Evolutionary conservation across 768 basidiomycete species (phyloP), one percentile per base, ranked within the genome.

Genomic region (Chalciporus pseudorubinellus): DNA sequence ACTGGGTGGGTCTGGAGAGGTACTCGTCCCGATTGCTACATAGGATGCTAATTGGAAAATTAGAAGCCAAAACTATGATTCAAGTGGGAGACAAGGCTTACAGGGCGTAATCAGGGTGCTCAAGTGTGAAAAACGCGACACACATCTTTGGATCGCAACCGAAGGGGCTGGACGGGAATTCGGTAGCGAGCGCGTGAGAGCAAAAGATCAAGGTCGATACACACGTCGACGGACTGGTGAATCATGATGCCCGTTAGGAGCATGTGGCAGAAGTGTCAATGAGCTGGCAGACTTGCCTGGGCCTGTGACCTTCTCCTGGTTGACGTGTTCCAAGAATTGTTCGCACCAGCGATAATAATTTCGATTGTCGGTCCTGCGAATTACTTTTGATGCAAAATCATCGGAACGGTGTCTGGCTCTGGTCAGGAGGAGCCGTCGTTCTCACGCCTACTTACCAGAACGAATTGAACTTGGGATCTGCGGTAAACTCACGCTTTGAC

Each of bases 31-130:
- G 81, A 67, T 92, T 92, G 44, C 77, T 83, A 60, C 82, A 83
- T 39, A 92, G 67, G 45, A 92, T 83, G 22, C 89, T 92, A 24
- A 22, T 61, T 0, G 38, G 19, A 22, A 21, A 46, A 49, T 45
- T 44, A 57, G 13, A 19, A 39, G 38, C 18, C 34, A 38, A 47
- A 13, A 48, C 28, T 38, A 43, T 26, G 18, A 12, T 19, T 16
- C 2, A 33, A 42, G 52, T 38, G 51, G 48, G 50, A 43, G 22
- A 50, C 44, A 40, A 18, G 26, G 59, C 67, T 72, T 70, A 91
- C 90, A 92, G 77, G 10, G 89, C 82, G 63, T 90, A 92, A 41
- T 84, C 81, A 22, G 83, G 82, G 62, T 88, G 84, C 44, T 87
- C 80, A 3, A 91, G 75, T 48, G 87, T 79, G 82, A 85, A 92